phyloP scores from a whole-genome alignment of 495 filamentous ascomycete genomes.

The Penicillium argentinense region DNA sequence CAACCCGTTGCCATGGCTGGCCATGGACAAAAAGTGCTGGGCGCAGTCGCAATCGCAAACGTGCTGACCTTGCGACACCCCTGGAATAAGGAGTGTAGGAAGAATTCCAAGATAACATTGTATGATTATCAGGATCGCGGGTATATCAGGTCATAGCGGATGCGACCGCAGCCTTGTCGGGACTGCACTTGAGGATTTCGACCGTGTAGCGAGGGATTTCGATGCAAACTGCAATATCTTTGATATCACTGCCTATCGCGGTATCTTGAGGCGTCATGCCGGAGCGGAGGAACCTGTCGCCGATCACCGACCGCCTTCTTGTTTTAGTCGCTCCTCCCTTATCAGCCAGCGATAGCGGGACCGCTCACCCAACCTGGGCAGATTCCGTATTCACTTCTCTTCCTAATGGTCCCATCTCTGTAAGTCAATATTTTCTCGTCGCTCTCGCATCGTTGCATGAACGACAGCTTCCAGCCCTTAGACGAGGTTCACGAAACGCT shows the following conservation, averaged over 20 bases:
- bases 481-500: too few species aligned
- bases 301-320: neutral
- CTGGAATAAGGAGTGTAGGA: constrained; percentile 36
- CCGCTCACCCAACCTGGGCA: too few species aligned
- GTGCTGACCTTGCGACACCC: constrained; percentile 33
- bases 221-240: constrained; percentile 2
- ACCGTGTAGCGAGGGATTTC: neutral
- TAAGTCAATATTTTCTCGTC: too few species aligned
- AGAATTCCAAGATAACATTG: constrained; percentile 31
- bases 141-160: constrained; percentile 23
- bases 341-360: too few species aligned
- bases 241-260: constrained; percentile 9
- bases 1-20: constrained; percentile 15
- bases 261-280: constrained; percentile 3
- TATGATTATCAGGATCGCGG: neutral
- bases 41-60: constrained; percentile 30
- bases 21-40: constrained; percentile 17
- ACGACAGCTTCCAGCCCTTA: too few species aligned
- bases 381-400: too few species aligned
- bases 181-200: constrained; percentile 6
- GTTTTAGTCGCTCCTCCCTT: neutral
- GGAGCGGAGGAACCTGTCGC: neutral
- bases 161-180: constrained; percentile 9
- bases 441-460: too few species aligned
- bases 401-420: neutral